Evolutionary conservation across 345 rosid genomes (phyloP), one percentile per base, ranked within the genome.

Genomic region (Trapa bicornis): DNA sequence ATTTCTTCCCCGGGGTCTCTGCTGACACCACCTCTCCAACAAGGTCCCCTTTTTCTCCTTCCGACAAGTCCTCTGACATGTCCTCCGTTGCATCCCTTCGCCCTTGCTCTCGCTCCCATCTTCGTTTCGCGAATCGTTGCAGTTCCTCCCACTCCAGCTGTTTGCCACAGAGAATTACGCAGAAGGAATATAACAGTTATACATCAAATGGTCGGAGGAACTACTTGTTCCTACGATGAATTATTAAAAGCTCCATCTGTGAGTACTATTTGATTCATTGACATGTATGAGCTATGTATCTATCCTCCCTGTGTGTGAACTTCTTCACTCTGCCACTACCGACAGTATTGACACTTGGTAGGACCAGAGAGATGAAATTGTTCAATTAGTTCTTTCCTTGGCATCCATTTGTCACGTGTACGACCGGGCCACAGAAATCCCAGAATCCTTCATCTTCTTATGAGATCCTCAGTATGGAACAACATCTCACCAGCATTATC

Each of bases 31-130:
- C 29, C 37, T 93, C 97, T 12, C 77, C 86, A n/a, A 81, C 47
- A 47, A 67, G 71, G 67, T 93, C 98, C 61, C 86, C 98, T 75
- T 85, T 90, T 80, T 93, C 98, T 54, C 96, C 98, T 80, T 93
- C 98, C 1, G 98, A 87, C 66, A 90, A 81, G 85, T 93, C 98
- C 72, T 93, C 98, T 0, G 82, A 83, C 88, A 93, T 85, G 77
- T 87, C 97, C 65, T 88, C 98, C 0, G 96, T 86, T 5, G 85
- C 97, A 64, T 93, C 98, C 76, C 73, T 76, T 47, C 85, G 88
- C 61, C 96, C 96, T 80, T 81, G 91, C 77, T 93, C 97, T 37
- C 43, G 43, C 43, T 41, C 43, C 43, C 43, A 41, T 75, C 91
- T 86, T 67, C 95, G 73, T 60, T 74, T 72, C 1, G 91, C 82